Evolutionary conservation across 768 basidiomycete species (phyloP).

Genomic region (Hypholoma sublateritium): DNA sequence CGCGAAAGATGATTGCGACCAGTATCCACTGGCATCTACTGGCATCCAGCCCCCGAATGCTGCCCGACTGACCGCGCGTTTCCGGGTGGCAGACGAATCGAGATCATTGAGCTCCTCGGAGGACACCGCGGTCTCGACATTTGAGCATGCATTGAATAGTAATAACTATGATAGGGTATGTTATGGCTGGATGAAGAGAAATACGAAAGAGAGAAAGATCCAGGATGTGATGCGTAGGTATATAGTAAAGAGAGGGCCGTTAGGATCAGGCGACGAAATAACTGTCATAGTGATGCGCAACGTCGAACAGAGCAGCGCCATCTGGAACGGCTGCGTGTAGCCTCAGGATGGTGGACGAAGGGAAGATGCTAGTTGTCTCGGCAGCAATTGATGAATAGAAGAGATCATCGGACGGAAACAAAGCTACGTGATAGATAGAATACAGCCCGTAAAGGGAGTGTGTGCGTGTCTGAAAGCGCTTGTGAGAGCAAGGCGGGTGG

Average conservation of each 20-base stretch:
- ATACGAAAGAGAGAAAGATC: not conserved
- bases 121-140: not conserved
- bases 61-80: too few species aligned
- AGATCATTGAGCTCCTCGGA: not conserved
- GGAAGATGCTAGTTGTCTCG: not conserved
- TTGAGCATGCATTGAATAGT: constrained; percentile 5
- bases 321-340: not conserved
- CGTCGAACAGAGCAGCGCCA: not conserved
- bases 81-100: too few species aligned
- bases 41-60: too few species aligned
- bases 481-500: not conserved
- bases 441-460: constrained; percentile 1
- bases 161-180: constrained; percentile 6
- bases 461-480: not conserved
- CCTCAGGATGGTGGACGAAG: not conserved
- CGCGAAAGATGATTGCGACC: too few species aligned
- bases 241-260: not conserved
- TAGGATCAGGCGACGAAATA: not conserved
- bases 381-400: not conserved
- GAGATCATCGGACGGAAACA: not conserved
- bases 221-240: constrained; percentile 2
- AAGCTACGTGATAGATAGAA: constrained; percentile 3
- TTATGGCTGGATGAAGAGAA: not conserved
- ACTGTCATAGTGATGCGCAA: not conserved
- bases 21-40: too few species aligned